Evolutionary conservation across 495 filamentous ascomycete species (phyloP), one percentile per base, ranked within the genome.

Genomic region (Aspergillus carlsbadensis): DNA sequence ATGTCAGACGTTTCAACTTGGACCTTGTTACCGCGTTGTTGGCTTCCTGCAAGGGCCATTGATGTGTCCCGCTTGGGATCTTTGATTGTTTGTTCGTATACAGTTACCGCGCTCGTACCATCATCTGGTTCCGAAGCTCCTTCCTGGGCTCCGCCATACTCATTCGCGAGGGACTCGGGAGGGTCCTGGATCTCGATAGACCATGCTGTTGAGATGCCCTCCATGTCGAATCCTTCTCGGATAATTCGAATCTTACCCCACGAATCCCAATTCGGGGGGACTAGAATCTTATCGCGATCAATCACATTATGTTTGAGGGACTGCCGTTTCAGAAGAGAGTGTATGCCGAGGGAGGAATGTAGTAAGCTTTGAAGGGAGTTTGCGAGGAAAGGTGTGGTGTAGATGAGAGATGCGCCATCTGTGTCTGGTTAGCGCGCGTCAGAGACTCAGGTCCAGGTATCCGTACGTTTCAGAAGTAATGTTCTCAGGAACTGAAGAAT

Each of bases 261-360:
- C 0, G 92, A 96, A 70, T 99, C 94, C 95, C 95, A 98, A 67
- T 96, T 96, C 10, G 91, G 87, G 4, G 94, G 95, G 2, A 99
- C 86, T 0, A 96, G 78, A 31, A 98, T 88, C 76, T 93, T 96
- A 68, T 98, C 95, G 29, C 95, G 80, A 69, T 98, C 95, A 58
- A 96, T 95, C 50, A 96, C 89, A 65, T 98, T 97, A 70, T 94
- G 89, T 72, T 92, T 96, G 22, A 97, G 76, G 37, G 86, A 83
- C 58, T 91, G 85, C 66, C 87, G 83, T 70, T 91, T 90, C 11
- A 95, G 70, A 50, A 93, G 79, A n/a, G 91, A 96, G 57, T 90
- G 88, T 62, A 98, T 95, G 14, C 90, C 91, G 35, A 98, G 76
- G 37, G 88, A 87, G 24, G 92, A 92, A 68, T 96, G 90, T 52